Evolutionary conservation across 306 rosid genomes (phyloP), one percentile per base, ranked within the genome.

Genomic region (Hippophae tibetana): DNA sequence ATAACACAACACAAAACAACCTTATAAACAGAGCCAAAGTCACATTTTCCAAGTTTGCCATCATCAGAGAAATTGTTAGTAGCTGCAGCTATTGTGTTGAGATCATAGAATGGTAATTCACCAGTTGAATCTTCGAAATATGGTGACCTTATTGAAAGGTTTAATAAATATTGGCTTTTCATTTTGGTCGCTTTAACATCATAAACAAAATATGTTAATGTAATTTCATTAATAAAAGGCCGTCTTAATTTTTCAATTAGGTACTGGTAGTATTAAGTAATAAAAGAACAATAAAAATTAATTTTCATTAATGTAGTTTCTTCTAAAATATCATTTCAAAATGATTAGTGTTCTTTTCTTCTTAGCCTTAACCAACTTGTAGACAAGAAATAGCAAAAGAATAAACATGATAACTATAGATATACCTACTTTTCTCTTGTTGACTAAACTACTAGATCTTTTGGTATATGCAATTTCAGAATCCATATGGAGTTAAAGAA

Each of bases 1-100:
- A 13, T 1, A 14, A 26, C 26, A 12, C 27, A 3, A 9, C n/a
- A 5, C 26, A 8, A 0, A 1, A 41, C n/a, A 47, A 38, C 8
- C 71, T 67, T 67, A 53, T 67, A 67, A 7, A 67, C 72, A 2
- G 54, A 11, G 7, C 65, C 72, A 27, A 58, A 67, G 40, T 65
- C 72, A 27, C 72, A 65, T 59, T 67, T 41, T 8, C 72, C 65
- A 1, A 67, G 72, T 49, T 58, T 67, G 43, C 50, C 58, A 42
- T 47, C 43, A 7, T 45, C 65, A 6, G 46, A 52, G 47, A 67
- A 67, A 40, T 59, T 44, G 31, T 58, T 9, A 3, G 54, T 67
- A 18, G 65, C 65, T 43, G 53, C 51, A 51, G 52, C 13, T 26
- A 52, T 9, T 54, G 54, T 68, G 27, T 52, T 62, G 9, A 59